Percentiles rank a stretch among this genome's conserved stretches.
phyloP scores from a whole-genome alignment of 2,329 filamentous ascomycete species.

The Pseudopithomyces chartarum region DNA sequence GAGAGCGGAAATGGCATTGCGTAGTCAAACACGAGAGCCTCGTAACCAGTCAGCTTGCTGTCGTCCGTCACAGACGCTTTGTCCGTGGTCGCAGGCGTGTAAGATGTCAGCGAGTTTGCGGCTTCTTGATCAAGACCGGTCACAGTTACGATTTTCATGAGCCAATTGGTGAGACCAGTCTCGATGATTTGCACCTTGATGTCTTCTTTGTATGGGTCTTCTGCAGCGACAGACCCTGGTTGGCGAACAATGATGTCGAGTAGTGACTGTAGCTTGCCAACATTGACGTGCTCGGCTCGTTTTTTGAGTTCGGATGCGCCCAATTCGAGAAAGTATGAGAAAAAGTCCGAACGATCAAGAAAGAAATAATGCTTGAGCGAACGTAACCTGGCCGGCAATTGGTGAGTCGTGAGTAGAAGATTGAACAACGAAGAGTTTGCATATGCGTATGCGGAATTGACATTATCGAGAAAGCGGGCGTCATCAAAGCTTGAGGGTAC shows the following conservation, averaged over 20 bases:
- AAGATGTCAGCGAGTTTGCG: constrained; percentile 64
- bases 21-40: constrained; percentile 92
- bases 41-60: constrained; percentile 87
- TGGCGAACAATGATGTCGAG: constrained; percentile 97
- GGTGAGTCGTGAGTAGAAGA: constrained; percentile 89
- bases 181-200: constrained; percentile 98
- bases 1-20: constrained; percentile 93
- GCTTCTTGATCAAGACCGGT: constrained; percentile 89
- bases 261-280: constrained; percentile 89
- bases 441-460: constrained; percentile 92
- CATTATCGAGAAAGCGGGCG: constrained; percentile 88
- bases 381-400: constrained; percentile 80
- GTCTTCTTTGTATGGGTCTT: constrained; percentile 98
- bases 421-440: constrained; percentile 93
- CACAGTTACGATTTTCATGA: constrained; percentile 96
- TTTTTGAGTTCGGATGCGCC: constrained; percentile 88
- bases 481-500: constrained; percentile 95
- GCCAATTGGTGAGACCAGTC: constrained; percentile 85
- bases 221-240: constrained; percentile 87
- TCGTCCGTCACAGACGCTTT: constrained; percentile 67
- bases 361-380: constrained; percentile 99
- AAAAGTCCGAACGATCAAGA: constrained; percentile 96
- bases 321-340: constrained; percentile 95
- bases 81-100: constrained; percentile 67
- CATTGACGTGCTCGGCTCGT: constrained; percentile 85